Evolutionary conservation across 1,284 basidiomycete species (phyloP).

Genomic region (Apiotrichum domesticum): DNA sequence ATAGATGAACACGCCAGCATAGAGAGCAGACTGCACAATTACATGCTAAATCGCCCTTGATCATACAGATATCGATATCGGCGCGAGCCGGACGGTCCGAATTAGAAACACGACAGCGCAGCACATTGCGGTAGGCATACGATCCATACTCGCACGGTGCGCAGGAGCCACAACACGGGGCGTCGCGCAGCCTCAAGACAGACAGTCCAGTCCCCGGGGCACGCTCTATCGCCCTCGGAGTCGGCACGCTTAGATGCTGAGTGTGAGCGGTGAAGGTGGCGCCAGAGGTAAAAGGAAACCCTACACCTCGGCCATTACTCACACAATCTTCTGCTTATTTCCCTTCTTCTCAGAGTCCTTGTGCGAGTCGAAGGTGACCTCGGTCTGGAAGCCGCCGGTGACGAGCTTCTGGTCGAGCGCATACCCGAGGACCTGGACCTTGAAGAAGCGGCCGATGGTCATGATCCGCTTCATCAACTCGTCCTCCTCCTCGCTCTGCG

Average conservation of each 20-base stretch:
- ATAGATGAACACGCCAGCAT: conserved; percentile 2
- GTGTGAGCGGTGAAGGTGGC: not conserved
- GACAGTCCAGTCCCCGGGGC: not conserved
- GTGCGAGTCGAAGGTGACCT: conserved; percentile 90
- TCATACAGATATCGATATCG: not conserved
- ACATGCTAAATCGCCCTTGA: not conserved
- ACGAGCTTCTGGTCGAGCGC: conserved; percentile 62
- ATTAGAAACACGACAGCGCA: no score
- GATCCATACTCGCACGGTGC: no score
- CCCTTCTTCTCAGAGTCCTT: conserved; percentile 94
- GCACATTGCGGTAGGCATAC: no score
- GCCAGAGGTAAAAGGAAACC: no score
- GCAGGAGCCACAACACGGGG: no score
- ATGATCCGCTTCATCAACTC: conserved; percentile 65
- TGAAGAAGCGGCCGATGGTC: conserved; percentile 76
- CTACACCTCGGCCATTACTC: conserved; percentile 23
- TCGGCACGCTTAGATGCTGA: not conserved
- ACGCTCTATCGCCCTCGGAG: not conserved
- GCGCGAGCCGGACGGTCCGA: no score
- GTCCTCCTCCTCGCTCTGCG: conserved; percentile 34
- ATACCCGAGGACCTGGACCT: conserved; percentile 80
- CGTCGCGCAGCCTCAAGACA: no score
- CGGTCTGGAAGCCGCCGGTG: conserved; percentile 69
- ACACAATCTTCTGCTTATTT: conserved; percentile 75
- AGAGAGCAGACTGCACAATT: no score